phyloP scores from a whole-genome alignment of 768 basidiomycete genomes.

The Mycena filopes region DNA sequence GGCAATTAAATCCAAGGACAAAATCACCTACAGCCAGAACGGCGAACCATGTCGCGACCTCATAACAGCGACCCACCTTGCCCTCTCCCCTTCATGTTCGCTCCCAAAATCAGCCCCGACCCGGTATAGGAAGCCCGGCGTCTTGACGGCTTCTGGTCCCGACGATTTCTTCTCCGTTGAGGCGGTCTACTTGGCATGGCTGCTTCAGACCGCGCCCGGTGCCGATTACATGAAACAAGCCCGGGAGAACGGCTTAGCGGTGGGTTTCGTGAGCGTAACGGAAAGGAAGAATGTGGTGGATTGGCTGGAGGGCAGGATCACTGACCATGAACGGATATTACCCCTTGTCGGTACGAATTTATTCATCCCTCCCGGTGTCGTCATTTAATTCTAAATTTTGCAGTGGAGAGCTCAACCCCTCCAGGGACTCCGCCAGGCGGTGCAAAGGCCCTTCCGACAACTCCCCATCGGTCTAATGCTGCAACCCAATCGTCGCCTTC shows the following conservation, averaged over 20 bases:
- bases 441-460: slow-evolving; percentile 41
- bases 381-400: slow-evolving; percentile 16
- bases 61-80: slow-evolving; percentile 70
- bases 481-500: slow-evolving; percentile 56
- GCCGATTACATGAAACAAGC: slow-evolving; percentile 93
- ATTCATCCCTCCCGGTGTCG: neutral
- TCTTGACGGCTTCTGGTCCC: slow-evolving; percentile 53
- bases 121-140: slow-evolving; percentile 76
- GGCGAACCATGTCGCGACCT: slow-evolving; percentile 59
- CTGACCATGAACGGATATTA: slow-evolving; percentile 62
- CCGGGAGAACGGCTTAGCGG: slow-evolving; percentile 75
- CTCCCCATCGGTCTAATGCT: slow-evolving; percentile 42
- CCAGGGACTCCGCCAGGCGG: slow-evolving; percentile 60
- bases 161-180: slow-evolving; percentile 83
- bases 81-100: slow-evolving; percentile 59
- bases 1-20: slow-evolving; percentile 65
- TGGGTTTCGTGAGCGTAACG: slow-evolving; percentile 85
- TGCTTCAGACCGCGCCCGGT: slow-evolving; percentile 73
- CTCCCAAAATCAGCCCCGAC: slow-evolving; percentile 83
- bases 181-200: slow-evolving; percentile 88
- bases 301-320: slow-evolving; percentile 75
- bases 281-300: slow-evolving; percentile 89
- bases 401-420: slow-evolving; percentile 67
- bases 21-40: slow-evolving; percentile 60
- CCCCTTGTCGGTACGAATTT: slow-evolving; percentile 50